Base-by-base conservation (phyloP, 176 grass and related monocot genomes). In the Musa troglodytarum region DNA sequence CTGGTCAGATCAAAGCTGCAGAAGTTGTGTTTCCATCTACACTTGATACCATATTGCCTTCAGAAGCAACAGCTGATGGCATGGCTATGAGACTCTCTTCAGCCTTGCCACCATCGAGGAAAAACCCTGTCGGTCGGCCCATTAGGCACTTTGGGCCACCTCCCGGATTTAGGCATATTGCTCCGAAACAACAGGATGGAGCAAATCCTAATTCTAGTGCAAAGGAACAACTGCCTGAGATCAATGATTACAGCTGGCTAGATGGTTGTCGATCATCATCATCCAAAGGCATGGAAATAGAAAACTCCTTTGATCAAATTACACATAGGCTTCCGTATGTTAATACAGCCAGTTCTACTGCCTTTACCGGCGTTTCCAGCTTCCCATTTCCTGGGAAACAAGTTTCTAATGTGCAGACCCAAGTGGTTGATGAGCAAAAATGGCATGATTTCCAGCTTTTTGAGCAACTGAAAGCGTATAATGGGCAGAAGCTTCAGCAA, bases 361-460 rank as follows among this genome's bases (percentile, higher is more conserved):
- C 87, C 79, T 73, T 73, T 74, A 59, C 54, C 64, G n/a, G 50
- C 61, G 76, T 74, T 73, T 76, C 75, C 83, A 82, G 85, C 73
- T 92, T 88, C 61, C 76, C 87, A 71, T 86, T 86, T 51, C 87
- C 90, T 63, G 85, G 75, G 26, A 86, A 81, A 25, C 90, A 87
- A 59, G 74, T 80, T 53, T 85, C 86, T 63, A 68, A 55, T 74
- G 78, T 78, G 61, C 79, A 81, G 11, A 11, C 52, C 28, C 63
- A 73, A 72, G 73, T 19, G 7, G 19, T 52, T 8, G 74, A 81
- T 74, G 91, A 87, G 64, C 87, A 63, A 79, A 77, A 77, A 72
- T 92, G 92, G 92, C 82, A 88, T 25, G 90, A 93, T 88, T 92
- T 97, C 74, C 83, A 90, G 63, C 93, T 85, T 79, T 97, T 93